Percentiles rank a stretch among this genome's conserved stretches.
Evolutionary conservation across 106 monocot species (phyloP).

Genomic region (Phalaenopsis aphrodite): DNA sequence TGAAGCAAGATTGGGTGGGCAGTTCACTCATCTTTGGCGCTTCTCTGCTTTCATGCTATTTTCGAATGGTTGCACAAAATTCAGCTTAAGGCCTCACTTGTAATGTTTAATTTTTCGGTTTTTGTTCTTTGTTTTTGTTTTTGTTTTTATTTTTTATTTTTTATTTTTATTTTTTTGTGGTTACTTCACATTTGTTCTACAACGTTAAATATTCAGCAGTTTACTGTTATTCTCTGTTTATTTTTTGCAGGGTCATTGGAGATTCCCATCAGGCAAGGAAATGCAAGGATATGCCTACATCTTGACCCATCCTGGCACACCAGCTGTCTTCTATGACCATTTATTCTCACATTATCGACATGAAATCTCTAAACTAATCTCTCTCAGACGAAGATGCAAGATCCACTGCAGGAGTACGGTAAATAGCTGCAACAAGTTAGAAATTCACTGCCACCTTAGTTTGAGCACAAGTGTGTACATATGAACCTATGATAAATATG

Average conservation of each 20-base stretch:
- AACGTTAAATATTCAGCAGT: not conserved
- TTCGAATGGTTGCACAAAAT: not conserved
- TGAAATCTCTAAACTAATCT: slow-evolving; percentile 60
- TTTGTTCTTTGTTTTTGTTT: not conserved
- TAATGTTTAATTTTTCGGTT: not conserved
- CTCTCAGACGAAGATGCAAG: slow-evolving; percentile 38
- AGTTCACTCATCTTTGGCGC: not conserved
- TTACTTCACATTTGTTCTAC: not conserved
- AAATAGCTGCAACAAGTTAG: not conserved
- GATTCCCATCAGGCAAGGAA: slow-evolving; percentile 85
- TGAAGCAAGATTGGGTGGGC: not conserved
- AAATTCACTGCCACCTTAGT: not conserved
- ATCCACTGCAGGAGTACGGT: slow-evolving; percentile 80
- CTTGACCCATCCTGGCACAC: slow-evolving; percentile 94
- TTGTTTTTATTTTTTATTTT: not conserved
- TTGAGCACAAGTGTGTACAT: not conserved
- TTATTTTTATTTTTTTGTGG: not conserved
- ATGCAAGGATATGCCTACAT: slow-evolving; percentile 98
- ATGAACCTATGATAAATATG: too few species aligned
- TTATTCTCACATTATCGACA: slow-evolving; percentile 66
- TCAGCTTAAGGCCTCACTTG: not conserved
- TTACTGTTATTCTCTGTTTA: not conserved
- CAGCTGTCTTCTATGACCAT: slow-evolving; percentile 88
- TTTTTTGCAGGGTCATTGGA: slow-evolving; percentile 81
- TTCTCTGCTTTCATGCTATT: not conserved